A percentile compares a stretch with the other conserved stretches of the same genome.
Conservation (phyloP, 495 filamentous ascomycete genomes). For the Bombardia bombarda region DNA sequence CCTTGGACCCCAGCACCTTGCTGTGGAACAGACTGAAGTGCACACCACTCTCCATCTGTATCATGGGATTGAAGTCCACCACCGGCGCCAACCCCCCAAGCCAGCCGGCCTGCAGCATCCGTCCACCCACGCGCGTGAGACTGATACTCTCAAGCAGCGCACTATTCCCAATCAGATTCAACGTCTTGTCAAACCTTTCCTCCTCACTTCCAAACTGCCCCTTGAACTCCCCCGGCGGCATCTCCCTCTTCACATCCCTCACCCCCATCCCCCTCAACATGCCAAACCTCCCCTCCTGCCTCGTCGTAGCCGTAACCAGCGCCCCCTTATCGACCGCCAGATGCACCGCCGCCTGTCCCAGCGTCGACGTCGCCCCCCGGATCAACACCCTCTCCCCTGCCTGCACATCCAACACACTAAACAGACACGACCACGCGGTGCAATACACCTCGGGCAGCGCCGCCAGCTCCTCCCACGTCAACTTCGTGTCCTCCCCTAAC, state of each 20-base stretch:
- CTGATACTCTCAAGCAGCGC: conserved; percentile 33
- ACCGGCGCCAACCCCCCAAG: conserved; percentile 39
- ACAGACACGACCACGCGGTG: conserved; percentile 39
- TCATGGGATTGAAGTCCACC: conserved; percentile 38
- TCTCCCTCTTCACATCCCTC: conserved; percentile 20
- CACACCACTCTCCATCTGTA: conserved; percentile 41
- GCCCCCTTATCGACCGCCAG: conserved; percentile 34
- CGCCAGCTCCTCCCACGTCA: conserved; percentile 35
- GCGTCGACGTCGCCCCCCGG: conserved; percentile 35
- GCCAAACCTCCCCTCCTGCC: conserved; percentile 20
- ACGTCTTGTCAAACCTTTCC: conserved; percentile 29
- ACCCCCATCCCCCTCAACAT: conserved; percentile 26
- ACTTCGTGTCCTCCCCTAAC: conserved; percentile 3
- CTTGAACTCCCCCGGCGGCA: conserved; percentile 6
- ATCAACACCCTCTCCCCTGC: conserved; percentile 30
- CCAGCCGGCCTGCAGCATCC: conserved; percentile 35
- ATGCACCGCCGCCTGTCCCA: conserved; percentile 38
- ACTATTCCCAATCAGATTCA: conserved; percentile 38
- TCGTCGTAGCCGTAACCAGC: conserved; percentile 33
- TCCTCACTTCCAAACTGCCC: conserved; percentile 1
- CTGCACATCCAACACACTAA: conserved; percentile 27
- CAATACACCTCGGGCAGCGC: conserved; percentile 36
- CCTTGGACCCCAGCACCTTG: conserved; percentile 30
- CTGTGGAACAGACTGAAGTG: conserved; percentile 44
- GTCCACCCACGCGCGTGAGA: conserved; percentile 26